A percentile compares a stretch with the other conserved stretches of the same genome.
Evolutionary conservation across 345 rosid species (phyloP).

Genomic region (Sonneratia alba): DNA sequence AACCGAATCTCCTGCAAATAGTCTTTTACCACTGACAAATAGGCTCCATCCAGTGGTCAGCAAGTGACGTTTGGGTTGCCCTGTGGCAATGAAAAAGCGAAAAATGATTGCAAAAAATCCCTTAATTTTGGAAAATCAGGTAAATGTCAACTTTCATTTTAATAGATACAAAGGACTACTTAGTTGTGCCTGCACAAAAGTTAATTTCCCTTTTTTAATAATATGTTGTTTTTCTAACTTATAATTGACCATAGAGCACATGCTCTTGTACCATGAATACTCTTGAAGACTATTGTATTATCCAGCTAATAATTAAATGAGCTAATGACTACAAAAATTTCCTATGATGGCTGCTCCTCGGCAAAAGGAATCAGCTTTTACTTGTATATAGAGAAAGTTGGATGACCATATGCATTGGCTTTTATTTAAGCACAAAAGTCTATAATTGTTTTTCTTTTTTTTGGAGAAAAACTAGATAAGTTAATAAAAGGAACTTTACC

Average conservation of each 20-base stretch:
- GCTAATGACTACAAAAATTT: too few relatives aligned
- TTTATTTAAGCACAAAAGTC: not conserved
- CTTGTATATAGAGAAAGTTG: too few relatives aligned
- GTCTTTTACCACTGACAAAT: slow-evolving; percentile 77
- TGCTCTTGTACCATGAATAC: too few relatives aligned
- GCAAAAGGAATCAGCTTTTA: too few relatives aligned
- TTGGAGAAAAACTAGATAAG: not conserved
- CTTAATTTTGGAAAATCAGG: not conserved
- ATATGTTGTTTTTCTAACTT: too few relatives aligned
- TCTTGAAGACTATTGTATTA: too few relatives aligned
- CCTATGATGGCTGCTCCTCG: too few relatives aligned
- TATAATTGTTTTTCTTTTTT: not conserved
- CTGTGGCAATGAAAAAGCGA: slow-evolving; percentile 19
- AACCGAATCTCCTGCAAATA: slow-evolving; percentile 79
- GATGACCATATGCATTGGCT: too few relatives aligned
- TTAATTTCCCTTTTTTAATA: too few relatives aligned
- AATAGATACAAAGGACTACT: not conserved
- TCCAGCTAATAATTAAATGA: too few relatives aligned
- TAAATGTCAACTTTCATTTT: not conserved
- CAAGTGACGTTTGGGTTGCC: slow-evolving; percentile 86
- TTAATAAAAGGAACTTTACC: not conserved
- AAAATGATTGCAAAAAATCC: not conserved
- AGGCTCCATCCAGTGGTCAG: slow-evolving; percentile 94
- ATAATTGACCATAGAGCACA: too few relatives aligned
- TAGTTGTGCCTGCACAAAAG: too few relatives aligned